These are phyloP conservation scores for Ampelomyces quisqualis DNA, from an alignment of 2,329 filamentous ascomycete genomes.

Conservation along the genomic window DNA sequence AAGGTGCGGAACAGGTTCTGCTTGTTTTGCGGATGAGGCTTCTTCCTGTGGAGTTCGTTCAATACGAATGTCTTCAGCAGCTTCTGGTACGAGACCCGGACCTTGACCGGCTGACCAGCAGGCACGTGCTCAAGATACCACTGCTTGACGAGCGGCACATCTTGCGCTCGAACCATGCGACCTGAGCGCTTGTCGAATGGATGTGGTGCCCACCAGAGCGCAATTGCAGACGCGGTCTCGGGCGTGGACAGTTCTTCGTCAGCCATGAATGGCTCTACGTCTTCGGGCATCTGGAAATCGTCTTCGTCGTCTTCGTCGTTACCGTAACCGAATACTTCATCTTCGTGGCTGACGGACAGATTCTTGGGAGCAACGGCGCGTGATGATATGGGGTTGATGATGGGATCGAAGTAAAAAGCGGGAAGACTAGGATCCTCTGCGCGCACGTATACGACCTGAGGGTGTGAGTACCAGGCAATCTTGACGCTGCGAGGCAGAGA, in stretches of 20 bases:
- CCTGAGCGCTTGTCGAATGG: constrained; percentile 94
- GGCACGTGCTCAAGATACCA: constrained; percentile 98
- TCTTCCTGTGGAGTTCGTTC: constrained; percentile 95
- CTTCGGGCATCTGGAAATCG: constrained; percentile 77
- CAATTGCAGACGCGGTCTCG: constrained; percentile 87
- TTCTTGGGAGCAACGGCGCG: constrained; percentile 93
- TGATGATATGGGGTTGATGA: constrained; percentile 96
- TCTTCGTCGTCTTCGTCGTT: constrained; percentile 81
- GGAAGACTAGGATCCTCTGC: constrained; percentile 86
- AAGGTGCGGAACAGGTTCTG: constrained; percentile 86
- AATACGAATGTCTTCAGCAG: constrained; percentile 92
- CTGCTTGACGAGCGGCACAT: constrained; percentile 95
- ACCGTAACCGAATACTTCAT: constrained; percentile 83
- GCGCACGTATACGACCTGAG: constrained; percentile 86
- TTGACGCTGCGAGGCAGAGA: constrained; percentile 92
- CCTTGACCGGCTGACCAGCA: constrained; percentile 88
- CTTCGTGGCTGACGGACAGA: constrained; percentile 86
- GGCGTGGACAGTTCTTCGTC: constrained; percentile 87
- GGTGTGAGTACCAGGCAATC: constrained; percentile 89
- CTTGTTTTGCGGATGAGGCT: constrained; percentile 91
- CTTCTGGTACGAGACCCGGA: constrained; percentile 97
- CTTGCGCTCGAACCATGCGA: constrained; percentile 93
- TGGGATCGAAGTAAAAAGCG: constrained; percentile 96
- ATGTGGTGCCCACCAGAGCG: constrained; percentile 96
- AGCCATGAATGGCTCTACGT: constrained; percentile 81